Evolutionary conservation across 768 basidiomycete species (phyloP).

Genomic region (Boletus coccyginus): DNA sequence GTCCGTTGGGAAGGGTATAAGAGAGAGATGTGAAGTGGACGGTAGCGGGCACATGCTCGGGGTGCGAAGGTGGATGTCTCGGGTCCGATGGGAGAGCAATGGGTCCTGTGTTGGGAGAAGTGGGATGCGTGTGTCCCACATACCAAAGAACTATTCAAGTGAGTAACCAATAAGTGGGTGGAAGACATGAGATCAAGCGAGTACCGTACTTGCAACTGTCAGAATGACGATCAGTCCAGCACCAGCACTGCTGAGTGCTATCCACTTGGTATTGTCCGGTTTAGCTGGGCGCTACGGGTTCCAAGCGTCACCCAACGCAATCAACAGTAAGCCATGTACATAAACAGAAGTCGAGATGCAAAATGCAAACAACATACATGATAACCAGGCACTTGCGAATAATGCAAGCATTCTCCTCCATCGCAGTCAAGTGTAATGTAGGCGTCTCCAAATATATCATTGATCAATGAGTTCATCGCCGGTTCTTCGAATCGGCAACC

Average conservation of each 20-base stretch:
- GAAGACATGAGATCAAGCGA: background rate
- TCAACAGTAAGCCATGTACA: background rate
- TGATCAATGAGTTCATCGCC: conserved; percentile 94
- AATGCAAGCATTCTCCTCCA: conserved; percentile 92
- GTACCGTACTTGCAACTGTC: conserved; percentile 53
- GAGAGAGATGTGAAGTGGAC: conserved; percentile 88
- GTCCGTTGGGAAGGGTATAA: conserved; percentile 63
- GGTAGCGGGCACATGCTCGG: conserved; percentile 90
- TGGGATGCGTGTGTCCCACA: conserved; percentile 63
- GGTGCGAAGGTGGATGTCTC: conserved; percentile 48
- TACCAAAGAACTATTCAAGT: conserved; percentile 77
- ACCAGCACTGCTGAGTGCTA: conserved; percentile 80
- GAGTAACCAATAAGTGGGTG: background rate
- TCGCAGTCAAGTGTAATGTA: conserved; percentile 86
- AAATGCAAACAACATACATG: conserved; percentile 38
- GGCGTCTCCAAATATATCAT: conserved; percentile 88
- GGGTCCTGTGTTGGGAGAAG: conserved; percentile 48
- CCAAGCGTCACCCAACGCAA: background rate
- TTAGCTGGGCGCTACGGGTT: conserved; percentile 61
- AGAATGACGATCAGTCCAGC: conserved; percentile 74
- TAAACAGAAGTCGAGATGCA: background rate
- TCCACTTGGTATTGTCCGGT: conserved; percentile 79
- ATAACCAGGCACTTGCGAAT: conserved; percentile 93
- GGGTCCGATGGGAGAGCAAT: conserved; percentile 87
- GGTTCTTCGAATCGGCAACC: conserved; percentile 94